A percentile compares a stretch with the other conserved stretches of the same genome.
These are phyloP conservation scores for Aspergillus luchuensis DNA, from an alignment of 2,329 filamentous ascomycete genomes.

Conservation along the genomic window DNA sequence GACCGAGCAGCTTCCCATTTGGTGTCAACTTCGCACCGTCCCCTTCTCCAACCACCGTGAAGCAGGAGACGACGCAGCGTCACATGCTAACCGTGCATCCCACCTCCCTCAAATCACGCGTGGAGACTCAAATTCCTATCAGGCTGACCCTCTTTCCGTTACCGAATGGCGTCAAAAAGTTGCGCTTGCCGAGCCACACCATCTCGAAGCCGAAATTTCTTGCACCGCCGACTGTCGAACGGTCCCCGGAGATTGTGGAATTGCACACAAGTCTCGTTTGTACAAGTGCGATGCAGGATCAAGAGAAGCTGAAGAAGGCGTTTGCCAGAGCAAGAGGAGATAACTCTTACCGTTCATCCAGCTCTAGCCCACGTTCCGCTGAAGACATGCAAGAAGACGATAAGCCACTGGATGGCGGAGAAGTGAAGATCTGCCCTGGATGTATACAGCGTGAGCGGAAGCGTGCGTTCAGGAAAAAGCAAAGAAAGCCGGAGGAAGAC, in stretches of 20 bases:
- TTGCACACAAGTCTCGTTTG: slow-evolving; percentile 82
- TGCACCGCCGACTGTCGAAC: slow-evolving; percentile 68
- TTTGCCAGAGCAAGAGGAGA: slow-evolving; percentile 58
- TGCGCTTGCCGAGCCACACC: slow-evolving; percentile 85
- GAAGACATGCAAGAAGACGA: slow-evolving; percentile 65
- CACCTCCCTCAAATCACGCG: slow-evolving; percentile 79
- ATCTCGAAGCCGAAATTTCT: slow-evolving; percentile 94
- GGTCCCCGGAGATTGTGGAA: slow-evolving; percentile 73
- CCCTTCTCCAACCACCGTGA: slow-evolving; percentile 28
- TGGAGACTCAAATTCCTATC: slow-evolving; percentile 95
- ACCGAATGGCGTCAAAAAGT: slow-evolving; percentile 72
- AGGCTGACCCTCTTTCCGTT: slow-evolving; percentile 76
- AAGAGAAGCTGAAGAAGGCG: slow-evolving; percentile 66
- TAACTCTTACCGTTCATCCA: slow-evolving; percentile 38
- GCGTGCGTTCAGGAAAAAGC: slow-evolving; percentile 86
- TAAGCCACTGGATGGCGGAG: slow-evolving; percentile 83
- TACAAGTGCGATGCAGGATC: slow-evolving; percentile 84
- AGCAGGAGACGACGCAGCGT: slow-evolving; percentile 37
- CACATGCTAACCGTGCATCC: slow-evolving; percentile 62
- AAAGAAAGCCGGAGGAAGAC: slow-evolving; percentile 90
- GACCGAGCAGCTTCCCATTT: slow-evolving; percentile 36
- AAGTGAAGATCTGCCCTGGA: slow-evolving; percentile 87
- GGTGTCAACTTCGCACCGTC: slow-evolving; percentile 41
- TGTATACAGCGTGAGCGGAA: slow-evolving; percentile 92
- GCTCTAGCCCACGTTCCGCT: slow-evolving; percentile 42